Evolutionary conservation across 176 grass and related monocot genomes (phyloP).

Genomic region (Miscanthus lutarioriparius): DNA sequence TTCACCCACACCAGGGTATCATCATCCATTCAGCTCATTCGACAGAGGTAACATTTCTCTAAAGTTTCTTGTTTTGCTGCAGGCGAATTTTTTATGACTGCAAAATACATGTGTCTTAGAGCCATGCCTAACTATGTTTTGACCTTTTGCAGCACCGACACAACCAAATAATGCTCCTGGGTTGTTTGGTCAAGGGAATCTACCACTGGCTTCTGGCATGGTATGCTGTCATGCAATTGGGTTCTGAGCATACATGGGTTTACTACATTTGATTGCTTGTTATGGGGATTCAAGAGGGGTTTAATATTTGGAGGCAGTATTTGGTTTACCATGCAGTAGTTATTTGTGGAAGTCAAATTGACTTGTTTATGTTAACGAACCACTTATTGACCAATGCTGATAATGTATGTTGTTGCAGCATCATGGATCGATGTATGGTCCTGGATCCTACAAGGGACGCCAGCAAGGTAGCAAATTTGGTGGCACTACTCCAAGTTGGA

Average conservation of each 20-base stretch:
- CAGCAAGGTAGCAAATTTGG: conserved; percentile 54
- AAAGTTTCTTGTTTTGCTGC: conserved; percentile 9
- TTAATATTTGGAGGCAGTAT: neutral
- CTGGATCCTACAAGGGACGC: conserved; percentile 50
- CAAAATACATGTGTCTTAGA: neutral
- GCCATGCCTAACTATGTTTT: conserved; percentile 29
- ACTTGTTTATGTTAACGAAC: conserved; percentile 9
- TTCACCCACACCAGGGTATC: conserved; percentile 66
- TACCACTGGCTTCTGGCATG: conserved; percentile 60
- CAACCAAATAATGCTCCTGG: conserved; percentile 51
- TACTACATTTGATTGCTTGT: neutral
- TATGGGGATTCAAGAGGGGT: neutral
- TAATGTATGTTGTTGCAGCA: conserved; percentile 51
- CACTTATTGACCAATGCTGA: conserved; percentile 29
- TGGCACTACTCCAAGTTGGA: conserved; percentile 47
- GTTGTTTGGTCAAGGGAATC: conserved; percentile 64
- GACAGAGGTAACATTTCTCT: conserved; percentile 50
- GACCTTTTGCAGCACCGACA: conserved; percentile 47
- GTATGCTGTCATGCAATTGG: conserved; percentile 39
- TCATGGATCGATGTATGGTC: conserved; percentile 50
- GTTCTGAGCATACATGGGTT: neutral
- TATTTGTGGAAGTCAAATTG: conserved; percentile 18
- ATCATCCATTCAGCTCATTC: conserved; percentile 62
- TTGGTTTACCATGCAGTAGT: neutral
- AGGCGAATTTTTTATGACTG: conserved; percentile 14